Evolutionary conservation across 2,329 filamentous ascomycete species (phyloP).

Genomic region (Aspergillus ochraceus): DNA sequence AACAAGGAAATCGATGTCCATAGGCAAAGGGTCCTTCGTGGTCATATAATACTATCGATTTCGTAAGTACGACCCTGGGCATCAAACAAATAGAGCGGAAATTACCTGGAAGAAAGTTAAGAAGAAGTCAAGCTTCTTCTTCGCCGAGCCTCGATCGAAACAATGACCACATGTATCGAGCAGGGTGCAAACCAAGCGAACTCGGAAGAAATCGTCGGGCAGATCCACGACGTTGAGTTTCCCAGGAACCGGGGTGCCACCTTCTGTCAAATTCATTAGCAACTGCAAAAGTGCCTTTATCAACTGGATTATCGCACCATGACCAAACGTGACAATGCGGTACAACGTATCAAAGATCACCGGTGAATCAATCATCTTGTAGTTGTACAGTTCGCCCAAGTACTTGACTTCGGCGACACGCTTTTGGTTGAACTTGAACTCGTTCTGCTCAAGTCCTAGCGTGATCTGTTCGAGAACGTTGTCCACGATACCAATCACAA

Average conservation of each 20-base stretch:
- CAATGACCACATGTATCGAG: conserved; percentile 95
- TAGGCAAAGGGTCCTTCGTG: conserved; percentile 83
- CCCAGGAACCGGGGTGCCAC: conserved; percentile 78
- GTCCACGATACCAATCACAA: conserved; percentile 89
- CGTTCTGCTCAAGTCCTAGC: conserved; percentile 88
- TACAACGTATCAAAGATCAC: conserved; percentile 96
- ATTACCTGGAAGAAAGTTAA: conserved; percentile 86
- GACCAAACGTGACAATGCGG: conserved; percentile 89
- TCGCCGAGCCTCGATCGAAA: conserved; percentile 88
- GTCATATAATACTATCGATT: conserved; percentile 81
- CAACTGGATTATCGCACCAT: conserved; percentile 53
- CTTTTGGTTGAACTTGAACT: conserved; percentile 96
- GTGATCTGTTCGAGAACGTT: conserved; percentile 85
- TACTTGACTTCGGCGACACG: conserved; percentile 96
- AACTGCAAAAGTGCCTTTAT: neutral
- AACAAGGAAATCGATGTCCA: conserved; percentile 96
- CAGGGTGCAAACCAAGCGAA: conserved; percentile 83
- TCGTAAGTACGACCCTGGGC: conserved; percentile 14
- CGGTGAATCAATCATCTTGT: conserved; percentile 91
- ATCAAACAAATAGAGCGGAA: neutral
- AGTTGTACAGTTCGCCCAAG: conserved; percentile 94
- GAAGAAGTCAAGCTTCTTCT: conserved; percentile 98
- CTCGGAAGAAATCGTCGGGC: conserved; percentile 93
- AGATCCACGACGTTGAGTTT: conserved; percentile 76
- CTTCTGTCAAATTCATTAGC: conserved; percentile 46